Evolutionary conservation across 2,329 filamentous ascomycete genomes (phyloP), one percentile per base, ranked within the genome.

Genomic region (Fusarium sp.): DNA sequence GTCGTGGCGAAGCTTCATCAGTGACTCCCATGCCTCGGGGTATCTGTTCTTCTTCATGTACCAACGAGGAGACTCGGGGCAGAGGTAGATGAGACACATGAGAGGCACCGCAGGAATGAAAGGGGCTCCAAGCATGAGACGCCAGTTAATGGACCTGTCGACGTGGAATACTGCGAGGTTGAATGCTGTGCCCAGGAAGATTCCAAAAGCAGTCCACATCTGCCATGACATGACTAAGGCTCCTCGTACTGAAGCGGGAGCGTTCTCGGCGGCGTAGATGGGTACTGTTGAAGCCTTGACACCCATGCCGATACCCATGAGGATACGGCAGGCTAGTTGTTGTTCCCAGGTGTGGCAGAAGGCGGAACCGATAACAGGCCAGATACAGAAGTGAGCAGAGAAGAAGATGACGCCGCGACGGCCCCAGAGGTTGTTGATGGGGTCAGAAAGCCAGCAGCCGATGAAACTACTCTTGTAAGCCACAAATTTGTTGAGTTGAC

Each of bases 191-290:
- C 82, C 92, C 20, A 85, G 75, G 57, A 84, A 79, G 71, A 87
- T 87, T 57, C 85, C 84, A 67, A 91, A 89, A 0, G 88, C 87
- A 4, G 88, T 90, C 89, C 90, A 93, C 83, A 93, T 88, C 72
- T 89, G 87, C 93, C 93, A 96, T 70, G 91, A 92, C 93, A 96
- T 96, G 71, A 95, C 93, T 4, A 96, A 85, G 18, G 92, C 93
- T 74, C 93, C 92, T 77, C 93, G 88, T 62, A 94, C 91, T 5
- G 85, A 81, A 2, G 92, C 90, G 0, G 93, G 93, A 0, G 91
- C 87, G 59, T 90, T 93, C 80, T 95, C 93, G 1, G 93, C 93
- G 1, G 92, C 91, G 76, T 94, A 95, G 34, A 95, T 90, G 0
- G 93, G 93, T 0, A 92, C 89, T 0, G 87, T 90, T 1, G 88